These are phyloP conservation scores for Piper longum DNA, from an alignment of 164 flowering plant species.

Conservation along the genomic window DNA sequence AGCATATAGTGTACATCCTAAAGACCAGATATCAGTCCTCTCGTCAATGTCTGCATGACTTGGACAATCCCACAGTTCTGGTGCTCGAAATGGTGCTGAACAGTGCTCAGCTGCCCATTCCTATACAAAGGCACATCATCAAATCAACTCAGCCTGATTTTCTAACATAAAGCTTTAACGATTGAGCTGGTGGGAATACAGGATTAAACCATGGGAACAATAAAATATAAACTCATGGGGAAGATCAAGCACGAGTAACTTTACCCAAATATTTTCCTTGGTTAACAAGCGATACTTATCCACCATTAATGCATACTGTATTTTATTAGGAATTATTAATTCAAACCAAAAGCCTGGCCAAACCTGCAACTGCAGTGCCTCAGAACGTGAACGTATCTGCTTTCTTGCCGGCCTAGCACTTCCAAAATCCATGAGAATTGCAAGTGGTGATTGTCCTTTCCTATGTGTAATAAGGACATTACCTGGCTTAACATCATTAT, in stretches of 20 bases:
- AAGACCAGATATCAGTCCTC: constrained; percentile 95
- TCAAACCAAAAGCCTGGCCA: neutral
- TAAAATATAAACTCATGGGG: too few species aligned
- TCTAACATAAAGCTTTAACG: neutral
- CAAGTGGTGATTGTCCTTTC: constrained; percentile 77
- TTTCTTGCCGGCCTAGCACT: constrained; percentile 86
- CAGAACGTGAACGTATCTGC: constrained; percentile 74
- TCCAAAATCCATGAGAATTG: constrained; percentile 95
- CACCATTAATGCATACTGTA: too few species aligned
- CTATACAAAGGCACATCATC: constrained; percentile 20
- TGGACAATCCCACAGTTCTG: constrained; percentile 98
- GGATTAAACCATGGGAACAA: too few species aligned
- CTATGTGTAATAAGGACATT: constrained; percentile 78
- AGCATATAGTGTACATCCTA: constrained; percentile 92
- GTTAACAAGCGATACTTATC: too few species aligned
- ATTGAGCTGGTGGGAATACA: too few species aligned
- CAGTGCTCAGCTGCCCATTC: constrained; percentile 99
- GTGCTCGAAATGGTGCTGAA: constrained; percentile 91
- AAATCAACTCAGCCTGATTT: neutral
- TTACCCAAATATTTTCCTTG: too few species aligned
- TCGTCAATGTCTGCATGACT: constrained; percentile 89
- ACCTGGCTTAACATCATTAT: constrained; percentile 96
- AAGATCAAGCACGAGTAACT: too few species aligned
- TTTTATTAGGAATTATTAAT: neutral
- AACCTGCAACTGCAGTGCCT: constrained; percentile 92